phyloP scores from a whole-genome alignment of 2,329 filamentous ascomycete species.

The Fusarium longipes region DNA sequence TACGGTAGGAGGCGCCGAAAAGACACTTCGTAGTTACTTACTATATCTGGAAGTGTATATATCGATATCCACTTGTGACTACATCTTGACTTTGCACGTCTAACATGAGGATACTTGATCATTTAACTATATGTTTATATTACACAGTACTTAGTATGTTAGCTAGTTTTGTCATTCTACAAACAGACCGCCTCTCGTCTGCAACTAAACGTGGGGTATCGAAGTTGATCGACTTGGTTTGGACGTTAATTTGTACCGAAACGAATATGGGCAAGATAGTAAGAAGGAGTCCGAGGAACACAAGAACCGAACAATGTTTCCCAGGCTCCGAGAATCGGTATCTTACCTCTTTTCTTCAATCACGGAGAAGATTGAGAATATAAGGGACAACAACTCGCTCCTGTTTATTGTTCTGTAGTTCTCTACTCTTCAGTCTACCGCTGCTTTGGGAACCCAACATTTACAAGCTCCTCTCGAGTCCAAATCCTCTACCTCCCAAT shows the following conservation, averaged over 20 bases:
- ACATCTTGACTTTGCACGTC: not conserved
- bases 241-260: not conserved
- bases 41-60: conserved; percentile 5
- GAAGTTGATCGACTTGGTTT: conserved; percentile 5
- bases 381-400: conserved; percentile 29
- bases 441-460: not conserved
- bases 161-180: not conserved
- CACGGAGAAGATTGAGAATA: conserved; percentile 5
- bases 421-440: conserved; percentile 1
- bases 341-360: not conserved
- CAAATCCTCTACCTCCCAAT: too few relatives aligned
- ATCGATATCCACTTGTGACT: conserved; percentile 1
- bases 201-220: not conserved
- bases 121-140: not conserved
- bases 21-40: conserved; percentile 12
- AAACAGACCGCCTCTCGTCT: not conserved
- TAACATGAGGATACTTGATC: not conserved
- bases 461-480: not conserved
- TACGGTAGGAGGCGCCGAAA: conserved; percentile 31
- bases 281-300: not conserved
- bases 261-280: not conserved
- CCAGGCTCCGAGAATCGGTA: conserved; percentile 22
- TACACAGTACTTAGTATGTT: not conserved
- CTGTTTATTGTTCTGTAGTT: not conserved
- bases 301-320: not conserved